A percentile compares a stretch with the other conserved stretches of the same genome.
These are phyloP conservation scores for Staphylotrichum tortipilum DNA, from an alignment of 495 filamentous ascomycete genomes.

Conservation along the genomic window DNA sequence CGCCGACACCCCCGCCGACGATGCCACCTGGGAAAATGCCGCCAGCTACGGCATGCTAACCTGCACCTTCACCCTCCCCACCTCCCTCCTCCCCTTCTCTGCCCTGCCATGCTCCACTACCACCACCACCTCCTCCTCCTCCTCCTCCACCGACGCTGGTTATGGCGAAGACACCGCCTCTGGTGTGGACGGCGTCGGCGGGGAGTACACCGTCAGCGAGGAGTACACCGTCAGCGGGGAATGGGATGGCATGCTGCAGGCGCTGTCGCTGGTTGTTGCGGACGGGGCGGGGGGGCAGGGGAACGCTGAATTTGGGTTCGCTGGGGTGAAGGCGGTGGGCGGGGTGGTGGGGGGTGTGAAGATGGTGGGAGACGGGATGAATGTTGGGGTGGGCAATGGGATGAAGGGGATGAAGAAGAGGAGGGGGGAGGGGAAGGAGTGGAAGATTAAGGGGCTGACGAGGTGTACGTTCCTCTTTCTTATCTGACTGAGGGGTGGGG, in stretches of 20 bases:
- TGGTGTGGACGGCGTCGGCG: too few species aligned
- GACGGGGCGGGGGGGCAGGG: too few species aligned
- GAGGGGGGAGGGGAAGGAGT: background rate
- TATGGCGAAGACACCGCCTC: too few species aligned
- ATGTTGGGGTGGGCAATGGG: background rate
- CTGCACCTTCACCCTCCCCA: conserved; percentile 7
- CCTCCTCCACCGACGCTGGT: conserved; percentile 4
- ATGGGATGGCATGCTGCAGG: too few species aligned
- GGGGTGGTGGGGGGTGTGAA: background rate
- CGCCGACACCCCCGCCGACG: too few species aligned
- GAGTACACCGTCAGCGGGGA: too few species aligned
- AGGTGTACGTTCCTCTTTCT: background rate
- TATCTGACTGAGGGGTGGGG: background rate
- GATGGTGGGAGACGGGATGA: background rate
- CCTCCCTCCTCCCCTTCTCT: background rate
- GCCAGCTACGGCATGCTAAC: too few species aligned
- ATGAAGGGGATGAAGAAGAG: background rate
- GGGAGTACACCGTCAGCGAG: too few species aligned
- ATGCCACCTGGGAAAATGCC: too few species aligned
- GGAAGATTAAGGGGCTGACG: conserved; percentile 7
- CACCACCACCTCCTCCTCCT: conserved; percentile 8
- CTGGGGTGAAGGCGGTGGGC: background rate
- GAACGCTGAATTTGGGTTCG: too few species aligned
- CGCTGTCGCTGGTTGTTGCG: too few species aligned
- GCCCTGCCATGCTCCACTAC: too few species aligned